Base-by-base conservation (phyloP, 1,284 basidiomycete species). In the Apiotrichum gamsii region DNA sequence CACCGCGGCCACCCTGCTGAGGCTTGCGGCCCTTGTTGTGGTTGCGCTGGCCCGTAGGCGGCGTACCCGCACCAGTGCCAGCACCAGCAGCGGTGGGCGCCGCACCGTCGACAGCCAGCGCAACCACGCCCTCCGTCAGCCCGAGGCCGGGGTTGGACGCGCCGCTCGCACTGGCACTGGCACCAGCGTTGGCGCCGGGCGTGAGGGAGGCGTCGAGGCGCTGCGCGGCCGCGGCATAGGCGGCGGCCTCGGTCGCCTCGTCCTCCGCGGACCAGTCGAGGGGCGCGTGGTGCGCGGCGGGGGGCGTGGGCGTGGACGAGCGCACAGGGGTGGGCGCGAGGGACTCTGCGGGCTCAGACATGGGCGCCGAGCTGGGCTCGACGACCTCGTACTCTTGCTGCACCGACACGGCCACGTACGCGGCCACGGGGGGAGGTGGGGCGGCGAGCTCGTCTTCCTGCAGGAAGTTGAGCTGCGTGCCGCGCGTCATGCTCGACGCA, bases 391-490 rank as follows among this genome's bases (percentile, higher is more conserved):
- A 51, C 33, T 25, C 20, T 23, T 47, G 41, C 35, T n/a, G n/a
- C n/a, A n/a, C n/a, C n/a, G n/a, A n/a, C n/a, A n/a, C n/a, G n/a
- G n/a, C n/a, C n/a, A n/a, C n/a, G n/a, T n/a, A n/a, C n/a, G n/a
- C n/a, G n/a, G n/a, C n/a, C n/a, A n/a, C n/a, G n/a, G n/a, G n/a
- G n/a, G n/a, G n/a, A n/a, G n/a, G n/a, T n/a, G n/a, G n/a, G n/a
- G n/a, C n/a, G 23, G 52, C 57, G 35, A 70, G 49, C 59, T 70
- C 68, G 55, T 68, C 66, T 40, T 62, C 65, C 51, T 70, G 68
- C 41, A 70, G 46, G 49, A 70, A 70, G 53, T 67, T 68, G 51
- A 70, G 52, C 1, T 56, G 48, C 14, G 54, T 54, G 19, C 48
- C 49, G 15, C 49, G 45, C 5, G 35, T 11, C 5, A 36, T 3